Base-by-base conservation (phyloP, 1,284 basidiomycete species). In the Trametes versicolor region DNA sequence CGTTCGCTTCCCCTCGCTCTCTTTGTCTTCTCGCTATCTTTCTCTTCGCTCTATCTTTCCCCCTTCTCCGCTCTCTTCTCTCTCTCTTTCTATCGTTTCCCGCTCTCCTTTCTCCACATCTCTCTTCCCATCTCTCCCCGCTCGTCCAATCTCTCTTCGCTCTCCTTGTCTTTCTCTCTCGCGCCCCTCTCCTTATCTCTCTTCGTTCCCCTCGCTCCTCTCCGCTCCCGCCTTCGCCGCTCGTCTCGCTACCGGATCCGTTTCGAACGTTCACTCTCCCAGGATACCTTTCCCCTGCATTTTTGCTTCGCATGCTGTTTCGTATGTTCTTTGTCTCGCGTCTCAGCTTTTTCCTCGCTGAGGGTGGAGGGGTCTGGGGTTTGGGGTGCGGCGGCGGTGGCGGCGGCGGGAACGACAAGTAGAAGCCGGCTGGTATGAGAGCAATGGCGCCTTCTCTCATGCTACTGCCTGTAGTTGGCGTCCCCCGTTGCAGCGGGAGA, bases 401-500 rank as follows among this genome's bases (percentile, higher is more conserved):
- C 19, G 15, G 41, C 4, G 41, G 43, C 9, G 53, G 53, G 34
- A 47, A 47, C 41, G 29, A 29, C 52, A 52, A 45, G 34, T 32
- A 29, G 52, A 34, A 4, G 12, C 39, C 6, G 52, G 34, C 27
- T 43, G 45, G 60, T 23, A 37, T 43, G 43, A 34, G 60, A 32
- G 60, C 55, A 43, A 52, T 52, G 52, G 60, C 52, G 52, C 60
- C 34, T 17, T 43, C 41, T n/a, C 60, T 19, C 36, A 43, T 23
- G 23, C 36, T 36, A 17, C n/a, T 10, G 23, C 29, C 27, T 27
- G n/a, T 32, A 8, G 21, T 10, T 48, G 34, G 45, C 43, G 34
- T 45, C 32, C 36, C 43, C 60, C 51, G 52, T 49, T 34, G 60
- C 52, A 61, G 52, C 60, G 60, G 60, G 60, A 45, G 60, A 61